Percentiles rank a stretch among this genome's conserved stretches.
These are phyloP conservation scores for Neopestalotiopsis clavispora DNA, from an alignment of 2,329 filamentous ascomycete genomes.

Conservation along the genomic window DNA sequence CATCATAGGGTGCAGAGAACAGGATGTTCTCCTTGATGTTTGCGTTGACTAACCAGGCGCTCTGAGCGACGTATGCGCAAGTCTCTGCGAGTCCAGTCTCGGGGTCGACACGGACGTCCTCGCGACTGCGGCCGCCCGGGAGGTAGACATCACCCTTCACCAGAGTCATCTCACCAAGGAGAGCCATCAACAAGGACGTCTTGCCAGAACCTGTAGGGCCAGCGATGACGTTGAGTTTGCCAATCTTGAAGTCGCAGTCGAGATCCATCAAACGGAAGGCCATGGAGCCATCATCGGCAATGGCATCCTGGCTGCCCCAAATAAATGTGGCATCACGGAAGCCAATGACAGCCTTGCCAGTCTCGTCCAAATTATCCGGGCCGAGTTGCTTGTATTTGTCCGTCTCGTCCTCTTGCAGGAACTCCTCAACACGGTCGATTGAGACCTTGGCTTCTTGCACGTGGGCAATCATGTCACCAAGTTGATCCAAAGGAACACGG, in stretches of 20 bases:
- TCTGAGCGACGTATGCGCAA: constrained; percentile 94
- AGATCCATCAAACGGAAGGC: constrained; percentile 85
- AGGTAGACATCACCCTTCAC: constrained; percentile 81
- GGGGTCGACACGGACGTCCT: constrained; percentile 81
- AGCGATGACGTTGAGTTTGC: constrained; percentile 88
- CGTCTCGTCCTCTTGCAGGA: constrained; percentile 90
- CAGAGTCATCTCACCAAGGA: constrained; percentile 94
- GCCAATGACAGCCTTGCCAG: constrained; percentile 77
- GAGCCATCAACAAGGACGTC: constrained; percentile 92
- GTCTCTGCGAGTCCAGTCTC: constrained; percentile 88
- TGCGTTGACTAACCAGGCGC: constrained; percentile 95
- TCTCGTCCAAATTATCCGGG: constrained; percentile 68
- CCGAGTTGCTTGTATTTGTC: constrained; percentile 91
- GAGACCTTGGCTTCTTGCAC: constrained; percentile 98
- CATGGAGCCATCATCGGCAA: constrained; percentile 68
- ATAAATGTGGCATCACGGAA: constrained; percentile 85
- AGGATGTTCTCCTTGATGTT: constrained; percentile 96
- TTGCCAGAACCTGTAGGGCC: constrained; percentile 95
- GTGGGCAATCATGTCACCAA: constrained; percentile 98
- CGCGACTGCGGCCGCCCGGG: constrained; percentile 83
- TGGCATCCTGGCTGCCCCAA: constrained; percentile 77
- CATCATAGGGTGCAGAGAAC: constrained; percentile 81
- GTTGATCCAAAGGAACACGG: constrained; percentile 89
- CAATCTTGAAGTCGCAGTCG: constrained; percentile 80
- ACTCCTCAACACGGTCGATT: constrained; percentile 94